Evolutionary conservation across 2,329 filamentous ascomycete genomes (phyloP), one percentile per base, ranked within the genome.

Genomic region (Colletotrichum phormii): DNA sequence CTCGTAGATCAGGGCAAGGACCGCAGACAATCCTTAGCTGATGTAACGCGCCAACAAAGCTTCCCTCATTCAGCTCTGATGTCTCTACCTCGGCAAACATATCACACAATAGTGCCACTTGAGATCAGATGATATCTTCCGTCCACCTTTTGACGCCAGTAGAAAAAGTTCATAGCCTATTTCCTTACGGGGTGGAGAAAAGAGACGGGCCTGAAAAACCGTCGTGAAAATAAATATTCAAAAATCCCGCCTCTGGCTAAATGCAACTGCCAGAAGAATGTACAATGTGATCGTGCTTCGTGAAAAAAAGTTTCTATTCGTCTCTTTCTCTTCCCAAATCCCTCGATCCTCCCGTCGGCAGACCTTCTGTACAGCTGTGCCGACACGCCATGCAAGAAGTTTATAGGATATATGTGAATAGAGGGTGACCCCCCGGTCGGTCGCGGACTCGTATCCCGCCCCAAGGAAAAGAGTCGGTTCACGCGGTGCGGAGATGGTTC

Each of bases 401-500:
- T 22, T 53, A 64, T 33, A 9, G 29, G 53, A n/a, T 18, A 33
- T 31, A 29, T 22, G 29, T 37, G 22, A 33, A 35, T 18, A 58
- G 35, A 22, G 12, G 11, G 37, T 26, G 13, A 18, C n/a, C 37
- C 15, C 18, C 15, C n/a, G 24, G 35, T 35, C 49, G 60, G 54
- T 70, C 46, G 54, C 42, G 33, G 59, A 22, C 18, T 35, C 12
- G 22, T 18, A 51, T 8, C 9, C 33, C 22, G 31, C 53, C 29
- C 37, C 26, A 13, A 26, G 37, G 13, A 37, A 49, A 12, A 37
- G 18, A 12, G 11, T 49, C n/a, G 53, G 54, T 18, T 70, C 49
- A 76, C 46, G 51, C 68, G 11, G 71, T 64, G 61, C 76, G 72
- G 15, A 84, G 76, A 71, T 84, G 83, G 64, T 82, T 84, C n/a